Base-by-base conservation (phyloP, 257 asterid species). In the Sherardia arvensis region DNA sequence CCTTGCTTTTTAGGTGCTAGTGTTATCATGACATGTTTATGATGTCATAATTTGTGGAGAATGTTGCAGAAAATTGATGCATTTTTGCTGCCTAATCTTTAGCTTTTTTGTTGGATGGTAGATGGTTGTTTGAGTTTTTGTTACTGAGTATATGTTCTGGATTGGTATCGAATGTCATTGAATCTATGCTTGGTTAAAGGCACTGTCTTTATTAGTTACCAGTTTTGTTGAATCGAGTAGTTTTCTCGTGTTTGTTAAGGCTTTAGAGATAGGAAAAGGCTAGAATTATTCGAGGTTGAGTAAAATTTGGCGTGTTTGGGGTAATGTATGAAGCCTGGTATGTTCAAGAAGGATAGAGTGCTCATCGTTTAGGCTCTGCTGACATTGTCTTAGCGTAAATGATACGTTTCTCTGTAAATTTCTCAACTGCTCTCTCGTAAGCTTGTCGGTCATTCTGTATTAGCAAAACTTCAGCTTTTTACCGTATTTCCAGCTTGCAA, bases 401-500 rank as follows among this genome's bases (percentile, higher is more conserved):
- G 34, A 29, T 58, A 12, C 43, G 20, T 34, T 27, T 25, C 47
- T 43, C 54, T 40, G 18, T 54, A 21, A 48, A 49, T 53, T 7
- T 38, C 53, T 12, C 49, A 54, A 28, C 49, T 47, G 27, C 20
- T 56, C 20, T 56, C 38, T 36, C n/a, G 43, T 32, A 12, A 21
- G 62, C 65, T 17, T 5, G 26, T 63, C 60, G 25, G 40, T 70
- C 20, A 40, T 18, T 48, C 49, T 20, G n/a, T 54, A 43, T 43
- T 53, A 29, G 38, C 69, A 58, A 59, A 65, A 65, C 38, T 65
- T 71, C 34, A 64, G 30, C 57, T 33, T 48, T 21, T 20, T 67
- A 30, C 36, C 58, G 66, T 73, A 75, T 61, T 70, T 73, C 81
- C 89, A 79, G 85, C 79, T 79, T 79, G 80, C 76, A 47, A 29